Conservation (phyloP, 179 eudicot species). For the Beta macrorhiza region DNA sequence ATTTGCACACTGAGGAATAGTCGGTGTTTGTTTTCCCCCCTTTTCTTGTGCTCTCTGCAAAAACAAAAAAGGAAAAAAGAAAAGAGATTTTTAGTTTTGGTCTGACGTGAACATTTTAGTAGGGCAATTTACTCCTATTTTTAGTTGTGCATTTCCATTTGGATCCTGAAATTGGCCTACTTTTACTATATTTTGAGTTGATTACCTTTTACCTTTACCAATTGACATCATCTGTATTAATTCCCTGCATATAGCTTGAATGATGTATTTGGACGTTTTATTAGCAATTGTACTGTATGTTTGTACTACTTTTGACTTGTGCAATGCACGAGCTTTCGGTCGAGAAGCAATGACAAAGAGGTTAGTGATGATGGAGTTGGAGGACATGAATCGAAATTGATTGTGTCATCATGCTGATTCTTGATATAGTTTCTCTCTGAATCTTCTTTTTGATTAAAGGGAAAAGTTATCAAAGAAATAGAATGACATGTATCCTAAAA, state of each 20-base stretch:
- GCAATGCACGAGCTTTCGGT: no score
- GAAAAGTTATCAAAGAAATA: no score
- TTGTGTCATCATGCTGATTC: no score
- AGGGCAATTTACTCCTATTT: slow-evolving; percentile 1
- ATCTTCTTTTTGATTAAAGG: no score
- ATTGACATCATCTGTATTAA: neutral
- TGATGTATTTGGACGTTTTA: neutral
- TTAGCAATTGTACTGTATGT: no score
- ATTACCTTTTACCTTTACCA: neutral
- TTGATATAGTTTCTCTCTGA: no score
- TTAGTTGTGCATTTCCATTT: slow-evolving; percentile 15
- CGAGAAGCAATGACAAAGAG: neutral
- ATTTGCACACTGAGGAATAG: slow-evolving; percentile 3
- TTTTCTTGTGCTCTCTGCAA: neutral
- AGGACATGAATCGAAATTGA: no score
- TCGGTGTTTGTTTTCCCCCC: neutral
- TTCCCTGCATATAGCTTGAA: neutral
- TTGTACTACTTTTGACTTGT: no score
- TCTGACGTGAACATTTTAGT: neutral
- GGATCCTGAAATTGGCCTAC: slow-evolving; percentile 4
- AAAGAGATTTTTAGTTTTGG: neutral
- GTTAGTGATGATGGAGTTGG: no score
- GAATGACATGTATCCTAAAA: no score
- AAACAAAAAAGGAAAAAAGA: neutral
- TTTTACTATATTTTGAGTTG: neutral